These are phyloP conservation scores for Albophoma yamanashiensis DNA, from an alignment of 2,329 filamentous ascomycete genomes.

Conservation along the genomic window DNA sequence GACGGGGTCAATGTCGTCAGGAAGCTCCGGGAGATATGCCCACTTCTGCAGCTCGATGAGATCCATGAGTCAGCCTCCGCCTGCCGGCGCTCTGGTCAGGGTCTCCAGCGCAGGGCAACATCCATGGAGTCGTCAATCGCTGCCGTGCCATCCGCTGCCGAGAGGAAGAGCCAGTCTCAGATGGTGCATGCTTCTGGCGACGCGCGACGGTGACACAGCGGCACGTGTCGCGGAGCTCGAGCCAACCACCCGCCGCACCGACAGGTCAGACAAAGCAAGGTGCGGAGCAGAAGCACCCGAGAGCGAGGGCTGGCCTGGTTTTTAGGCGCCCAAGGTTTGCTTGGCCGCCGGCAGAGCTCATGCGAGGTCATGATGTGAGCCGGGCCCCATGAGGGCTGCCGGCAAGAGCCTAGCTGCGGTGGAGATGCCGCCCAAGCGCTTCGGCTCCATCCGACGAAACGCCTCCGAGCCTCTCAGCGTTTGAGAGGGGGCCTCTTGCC, in stretches of 20 bases:
- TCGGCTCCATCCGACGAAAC: not conserved
- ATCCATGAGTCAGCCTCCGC: conserved; percentile 16
- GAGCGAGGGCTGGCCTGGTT: not conserved
- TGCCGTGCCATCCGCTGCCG: not conserved
- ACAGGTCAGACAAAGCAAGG: not conserved
- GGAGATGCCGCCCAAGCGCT: not conserved
- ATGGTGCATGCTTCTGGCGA: not conserved
- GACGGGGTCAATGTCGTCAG: conserved; percentile 23
- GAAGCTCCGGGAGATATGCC: conserved; percentile 25
- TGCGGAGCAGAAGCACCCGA: not conserved
- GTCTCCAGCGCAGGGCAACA: not conserved
- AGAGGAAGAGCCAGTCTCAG: not conserved
- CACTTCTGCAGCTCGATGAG: conserved; percentile 22
- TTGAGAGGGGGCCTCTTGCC: too few species aligned
- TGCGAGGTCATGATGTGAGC: not conserved
- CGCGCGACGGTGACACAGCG: not conserved
- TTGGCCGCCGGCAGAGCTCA: not conserved
- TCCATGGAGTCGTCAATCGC: not conserved
- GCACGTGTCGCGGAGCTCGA: not conserved
- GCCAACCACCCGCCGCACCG: not conserved
- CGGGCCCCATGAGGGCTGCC: not conserved
- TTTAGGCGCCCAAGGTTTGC: not conserved
- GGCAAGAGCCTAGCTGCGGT: not conserved
- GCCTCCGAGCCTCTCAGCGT: not conserved
- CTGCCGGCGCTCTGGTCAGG: not conserved